These are phyloP conservation scores for Cenchrus fungigraminus DNA, from an alignment of 176 grass and related monocot species.

Conservation along the genomic window DNA sequence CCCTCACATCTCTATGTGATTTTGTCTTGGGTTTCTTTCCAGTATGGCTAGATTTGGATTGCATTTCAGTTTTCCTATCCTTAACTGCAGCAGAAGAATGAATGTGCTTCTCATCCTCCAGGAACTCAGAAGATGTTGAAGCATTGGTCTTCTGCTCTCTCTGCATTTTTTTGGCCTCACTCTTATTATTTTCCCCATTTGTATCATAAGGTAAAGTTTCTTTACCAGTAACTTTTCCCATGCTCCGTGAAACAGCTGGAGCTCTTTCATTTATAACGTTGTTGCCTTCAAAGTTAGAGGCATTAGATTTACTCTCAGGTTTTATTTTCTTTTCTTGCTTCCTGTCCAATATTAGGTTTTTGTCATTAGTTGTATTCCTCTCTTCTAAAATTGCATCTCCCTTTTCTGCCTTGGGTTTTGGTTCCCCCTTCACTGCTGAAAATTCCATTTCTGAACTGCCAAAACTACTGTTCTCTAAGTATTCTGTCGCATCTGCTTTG, in stretches of 20 bases:
- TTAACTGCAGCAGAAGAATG: conserved; percentile 54
- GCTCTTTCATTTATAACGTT: conserved; percentile 55
- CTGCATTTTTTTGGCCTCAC: conserved; percentile 62
- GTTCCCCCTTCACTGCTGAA: conserved; percentile 48
- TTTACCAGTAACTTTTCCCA: conserved; percentile 53
- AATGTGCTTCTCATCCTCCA: conserved; percentile 45
- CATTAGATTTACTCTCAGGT: conserved; percentile 54
- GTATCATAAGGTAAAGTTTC: conserved; percentile 51
- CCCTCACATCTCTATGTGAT: conserved; percentile 51
- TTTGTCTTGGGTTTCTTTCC: conserved; percentile 69
- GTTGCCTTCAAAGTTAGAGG: conserved; percentile 50
- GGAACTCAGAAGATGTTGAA: conserved; percentile 51
- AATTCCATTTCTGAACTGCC: conserved; percentile 53
- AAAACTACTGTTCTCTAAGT: conserved; percentile 55
- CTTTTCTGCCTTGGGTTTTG: conserved; percentile 63
- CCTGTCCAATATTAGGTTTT: conserved; percentile 46
- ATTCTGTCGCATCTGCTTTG: conserved; percentile 45
- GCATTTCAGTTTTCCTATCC: conserved; percentile 63
- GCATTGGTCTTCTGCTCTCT: conserved; percentile 59
- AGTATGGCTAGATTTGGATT: conserved; percentile 55
- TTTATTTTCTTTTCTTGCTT: conserved; percentile 77
- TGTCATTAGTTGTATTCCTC: conserved; percentile 53
- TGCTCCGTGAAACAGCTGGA: conserved; percentile 46
- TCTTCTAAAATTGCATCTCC: conserved; percentile 50
- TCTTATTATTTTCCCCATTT: conserved; percentile 54